Evolutionary conservation across 2,329 filamentous ascomycete species (phyloP), one percentile per base, ranked within the genome.

Genomic region (Dactylonectria macrodidyma): DNA sequence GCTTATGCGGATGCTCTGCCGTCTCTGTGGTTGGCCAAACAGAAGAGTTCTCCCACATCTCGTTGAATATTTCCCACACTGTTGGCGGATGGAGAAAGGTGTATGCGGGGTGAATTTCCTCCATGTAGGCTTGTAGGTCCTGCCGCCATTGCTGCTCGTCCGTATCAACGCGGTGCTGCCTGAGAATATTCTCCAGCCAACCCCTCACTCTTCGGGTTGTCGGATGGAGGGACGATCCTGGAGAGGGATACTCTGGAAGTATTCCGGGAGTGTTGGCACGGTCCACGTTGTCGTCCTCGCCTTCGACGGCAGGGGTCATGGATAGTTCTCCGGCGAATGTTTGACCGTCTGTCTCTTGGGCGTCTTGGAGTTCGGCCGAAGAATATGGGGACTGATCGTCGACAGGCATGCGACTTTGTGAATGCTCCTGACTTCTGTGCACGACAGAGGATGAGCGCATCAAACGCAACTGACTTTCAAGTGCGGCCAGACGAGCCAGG

Each of bases 241-340:
- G 47, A 26, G 65, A 33, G 56, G 47, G 19, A 64, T 46, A 8
- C 60, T 65, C 30, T 14, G 41, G n/a, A 9, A 26, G 65, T 22
- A 69, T 50, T 7, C 16, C 67, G 2, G 67, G 51, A 26, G 46
- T 57, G 14, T 44, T 26, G 5, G 12, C 12, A 5, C 19, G 22
- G 11, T 71, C 62, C 24, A 55, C 9, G 7, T 3, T 34, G 1
- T 67, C 68, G 22, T 48, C 57, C 3, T 61, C 68, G 30, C 69
- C 60, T 14, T 65, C 63, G n/a, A 72, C 56, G 5, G 52, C 46
- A 8, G 70, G 70, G 10, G 60, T 61, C 46, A 72, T 72, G 2
- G 70, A 57, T 19, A 71, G 65, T 24, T 72, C 70, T 34, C 70
- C 70, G 1, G 70, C 70, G 48, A 72, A 72, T 1, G 70, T 72